phyloP scores from a whole-genome alignment of 176 grass and related monocot species.

The Oryza meridionalis region DNA sequence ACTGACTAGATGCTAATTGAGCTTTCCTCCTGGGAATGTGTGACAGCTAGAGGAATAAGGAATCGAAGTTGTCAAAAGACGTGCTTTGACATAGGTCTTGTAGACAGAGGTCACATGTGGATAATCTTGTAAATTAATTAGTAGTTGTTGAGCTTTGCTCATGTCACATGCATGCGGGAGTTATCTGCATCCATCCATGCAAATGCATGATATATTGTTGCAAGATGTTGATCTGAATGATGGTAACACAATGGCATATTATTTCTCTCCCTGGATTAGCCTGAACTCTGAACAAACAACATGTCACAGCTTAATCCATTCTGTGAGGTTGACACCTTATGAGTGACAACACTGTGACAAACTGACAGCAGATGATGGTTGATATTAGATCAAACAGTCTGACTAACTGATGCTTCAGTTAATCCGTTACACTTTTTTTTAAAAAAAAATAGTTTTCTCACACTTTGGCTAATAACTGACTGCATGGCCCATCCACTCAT shows the following conservation, averaged over 20 bases:
- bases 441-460: background rate
- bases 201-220: background rate
- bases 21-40: conserved; percentile 31
- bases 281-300: background rate
- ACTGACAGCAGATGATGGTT: background rate
- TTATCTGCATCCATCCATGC: background rate
- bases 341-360: conserved; percentile 16
- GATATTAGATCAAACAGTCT: background rate
- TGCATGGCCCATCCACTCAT: conserved; percentile 23
- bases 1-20: background rate
- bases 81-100: conserved; percentile 41
- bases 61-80: conserved; percentile 29
- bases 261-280: background rate
- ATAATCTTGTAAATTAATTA: conserved; percentile 34
- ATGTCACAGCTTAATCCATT: background rate
- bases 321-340: conserved; percentile 10
- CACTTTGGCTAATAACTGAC: background rate
- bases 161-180: no score
- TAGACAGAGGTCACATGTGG: background rate
- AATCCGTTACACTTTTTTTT: background rate
- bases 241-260: background rate
- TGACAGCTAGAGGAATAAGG: conserved; percentile 23
- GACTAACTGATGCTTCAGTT: conserved; percentile 11
- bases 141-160: background rate
- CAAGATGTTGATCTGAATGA: background rate